These are phyloP conservation scores for Dryas drummondii DNA, from an alignment of 306 rosid genomes.

Conservation along the genomic window DNA sequence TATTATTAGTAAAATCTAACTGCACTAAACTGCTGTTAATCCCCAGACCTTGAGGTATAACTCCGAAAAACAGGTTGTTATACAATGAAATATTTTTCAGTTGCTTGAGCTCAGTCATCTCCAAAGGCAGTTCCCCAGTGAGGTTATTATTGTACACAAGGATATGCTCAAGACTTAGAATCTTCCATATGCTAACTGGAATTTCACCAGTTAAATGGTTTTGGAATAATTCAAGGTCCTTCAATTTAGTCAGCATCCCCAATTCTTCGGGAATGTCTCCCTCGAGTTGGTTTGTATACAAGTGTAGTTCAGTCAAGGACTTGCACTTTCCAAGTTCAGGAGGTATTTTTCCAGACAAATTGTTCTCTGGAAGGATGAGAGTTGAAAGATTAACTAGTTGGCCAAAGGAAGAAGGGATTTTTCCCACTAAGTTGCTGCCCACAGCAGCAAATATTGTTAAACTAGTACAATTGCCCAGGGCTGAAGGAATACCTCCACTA, in stretches of 20 bases:
- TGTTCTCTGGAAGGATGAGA: conserved; percentile 52
- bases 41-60: conserved; percentile 75
- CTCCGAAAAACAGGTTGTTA: conserved; percentile 68
- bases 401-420: conserved; percentile 68
- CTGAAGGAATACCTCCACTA: conserved; percentile 57
- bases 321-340: conserved; percentile 60
- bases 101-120: conserved; percentile 64
- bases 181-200: conserved; percentile 84
- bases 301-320: conserved; percentile 48
- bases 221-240: conserved; percentile 49
- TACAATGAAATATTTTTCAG: conserved; percentile 62
- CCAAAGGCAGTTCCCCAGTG: conserved; percentile 65
- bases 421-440: conserved; percentile 50
- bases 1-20: conserved; percentile 63
- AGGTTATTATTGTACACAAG: conserved; percentile 64
- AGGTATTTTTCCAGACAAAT: conserved; percentile 67
- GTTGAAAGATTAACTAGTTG: conserved; percentile 34
- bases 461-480: conserved; percentile 63
- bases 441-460: conserved; percentile 35
- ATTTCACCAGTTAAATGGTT: conserved; percentile 68
- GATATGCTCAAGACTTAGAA: conserved; percentile 53
- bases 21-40: conserved; percentile 55
- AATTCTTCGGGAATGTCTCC: conserved; percentile 71
- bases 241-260: conserved; percentile 53
- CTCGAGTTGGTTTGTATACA: conserved; percentile 62